Evolutionary conservation across 2,329 filamentous ascomycete species (phyloP).

Genomic region (Pleomassaria siparia): DNA sequence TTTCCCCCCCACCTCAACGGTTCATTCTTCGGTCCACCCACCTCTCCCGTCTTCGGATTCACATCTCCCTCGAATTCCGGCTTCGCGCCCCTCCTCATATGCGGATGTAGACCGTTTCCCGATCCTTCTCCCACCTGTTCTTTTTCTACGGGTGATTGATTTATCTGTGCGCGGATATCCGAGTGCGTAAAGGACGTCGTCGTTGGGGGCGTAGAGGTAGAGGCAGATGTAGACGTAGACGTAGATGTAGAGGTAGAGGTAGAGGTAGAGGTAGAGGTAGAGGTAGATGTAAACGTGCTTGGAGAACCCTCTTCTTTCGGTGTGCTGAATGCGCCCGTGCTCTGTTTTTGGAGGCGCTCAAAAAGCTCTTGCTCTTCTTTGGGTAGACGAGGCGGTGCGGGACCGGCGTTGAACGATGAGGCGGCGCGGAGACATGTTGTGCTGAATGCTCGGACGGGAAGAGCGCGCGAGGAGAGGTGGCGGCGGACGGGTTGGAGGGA

Average conservation of each 20-base stretch:
- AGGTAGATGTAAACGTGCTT: background rate
- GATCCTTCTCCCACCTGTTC: conserved; percentile 41
- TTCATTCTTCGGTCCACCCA: conserved; percentile 97
- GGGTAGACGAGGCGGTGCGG: conserved; percentile 82
- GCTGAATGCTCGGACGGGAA: conserved; percentile 3
- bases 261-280: conserved; percentile 5
- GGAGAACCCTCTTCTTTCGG: conserved; percentile 43
- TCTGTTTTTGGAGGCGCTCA: conserved; percentile 79
- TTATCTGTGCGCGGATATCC: conserved; percentile 30
- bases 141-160: conserved; percentile 25
- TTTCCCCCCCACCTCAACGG: conserved; percentile 79
- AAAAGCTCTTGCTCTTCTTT: conserved; percentile 88
- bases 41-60: conserved; percentile 92
- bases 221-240: conserved; percentile 7
- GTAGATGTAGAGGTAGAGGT: conserved; percentile 7
- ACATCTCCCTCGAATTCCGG: conserved; percentile 91
- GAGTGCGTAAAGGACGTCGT: conserved; percentile 15
- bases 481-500: conserved; percentile 20
- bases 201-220: conserved; percentile 10
- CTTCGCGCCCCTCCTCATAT: conserved; percentile 73
- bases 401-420: conserved; percentile 47
- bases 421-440: conserved; percentile 11
- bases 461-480: conserved; percentile 22
- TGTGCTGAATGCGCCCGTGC: conserved; percentile 75
- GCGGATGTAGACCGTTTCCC: conserved; percentile 68